Evolutionary conservation across 306 rosid species (phyloP).

Genomic region (Dryas drummondii): DNA sequence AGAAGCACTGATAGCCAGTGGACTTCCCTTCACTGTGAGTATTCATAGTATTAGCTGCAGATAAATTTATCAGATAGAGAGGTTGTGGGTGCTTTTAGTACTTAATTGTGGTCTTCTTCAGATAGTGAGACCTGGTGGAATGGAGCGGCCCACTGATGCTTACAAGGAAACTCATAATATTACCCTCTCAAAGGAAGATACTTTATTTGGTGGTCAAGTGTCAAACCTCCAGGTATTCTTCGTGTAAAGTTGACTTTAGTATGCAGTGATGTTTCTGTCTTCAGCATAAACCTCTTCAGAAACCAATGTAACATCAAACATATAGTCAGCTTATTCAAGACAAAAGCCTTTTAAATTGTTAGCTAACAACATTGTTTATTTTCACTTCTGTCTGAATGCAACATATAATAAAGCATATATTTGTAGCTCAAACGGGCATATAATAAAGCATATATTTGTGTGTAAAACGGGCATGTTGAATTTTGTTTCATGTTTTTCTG

Average conservation of each 20-base stretch:
- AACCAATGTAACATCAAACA: not conserved
- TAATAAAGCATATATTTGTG: no score
- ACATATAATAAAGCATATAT: not conserved
- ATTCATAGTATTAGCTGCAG: constrained; percentile 18
- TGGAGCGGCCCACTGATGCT: constrained; percentile 98
- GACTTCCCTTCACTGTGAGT: constrained; percentile 89
- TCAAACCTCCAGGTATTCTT: constrained; percentile 88
- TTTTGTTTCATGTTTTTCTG: not conserved
- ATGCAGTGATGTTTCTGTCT: constrained; percentile 10
- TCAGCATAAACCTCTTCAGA: not conserved
- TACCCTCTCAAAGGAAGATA: constrained; percentile 77
- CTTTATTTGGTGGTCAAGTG: constrained; percentile 92
- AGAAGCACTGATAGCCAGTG: constrained; percentile 88
- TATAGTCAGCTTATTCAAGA: not conserved
- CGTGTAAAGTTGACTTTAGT: constrained; percentile 7
- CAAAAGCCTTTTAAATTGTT: not conserved
- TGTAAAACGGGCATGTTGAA: no score
- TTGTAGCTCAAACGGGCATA: not conserved
- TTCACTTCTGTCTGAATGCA: not conserved
- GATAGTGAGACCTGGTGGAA: constrained; percentile 99
- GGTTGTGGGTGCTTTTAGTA: constrained; percentile 13
- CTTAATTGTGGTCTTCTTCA: constrained; percentile 40
- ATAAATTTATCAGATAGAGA: not conserved
- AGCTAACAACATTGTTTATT: not conserved
- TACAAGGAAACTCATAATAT: constrained; percentile 93